Evolutionary conservation across 2,329 filamentous ascomycete genomes (phyloP), one percentile per base, ranked within the genome.

Genomic region (Clarireedia paspali): DNA sequence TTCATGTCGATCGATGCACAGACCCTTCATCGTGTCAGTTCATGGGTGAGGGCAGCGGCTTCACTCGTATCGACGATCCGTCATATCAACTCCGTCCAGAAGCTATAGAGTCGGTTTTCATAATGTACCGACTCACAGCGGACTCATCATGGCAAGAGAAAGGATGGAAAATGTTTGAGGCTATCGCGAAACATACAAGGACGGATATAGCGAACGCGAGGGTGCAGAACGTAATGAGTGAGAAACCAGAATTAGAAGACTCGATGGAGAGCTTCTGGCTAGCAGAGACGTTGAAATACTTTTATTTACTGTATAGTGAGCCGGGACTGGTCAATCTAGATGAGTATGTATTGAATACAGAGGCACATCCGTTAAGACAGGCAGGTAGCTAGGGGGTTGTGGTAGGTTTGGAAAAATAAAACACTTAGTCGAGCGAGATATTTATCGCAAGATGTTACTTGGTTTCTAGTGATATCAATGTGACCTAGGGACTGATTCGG

Each of bases 91-190:
- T 82, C 20, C 74, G 79, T 64, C 83, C 83, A 14, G 82, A 85
- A 68, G 82, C 82, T 5, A 84, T 85, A 51, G 82, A 86, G 68
- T 82, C 79, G 10, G 79, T 87, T n/a, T 86, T 82, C 70, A 78
- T 84, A 65, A 78, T 86, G 75, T 65, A 65, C 34, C 57, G 63
- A 6, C 42, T 65, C 6, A 65, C 63, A 2, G 63, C 60, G 4
- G 50, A 59, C 17, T 24, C 23, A 2, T 7, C 60, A 5, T 66
- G 71, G 47, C 72, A 73, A 45, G 72, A 76, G 38, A 68, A 68
- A 2, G 74, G 72, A 0, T 76, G 74, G 74, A 69, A 70, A 36
- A 76, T 77, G 73, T 77, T 76, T 57, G 63, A 70, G 42, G 70
- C 66, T 44, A 75, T 77, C 44, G 69, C 73, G 14, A 71, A 68